Conservation (phyloP, 108 stramenopile genomes). For the Parietichytrium sp. region DNA sequence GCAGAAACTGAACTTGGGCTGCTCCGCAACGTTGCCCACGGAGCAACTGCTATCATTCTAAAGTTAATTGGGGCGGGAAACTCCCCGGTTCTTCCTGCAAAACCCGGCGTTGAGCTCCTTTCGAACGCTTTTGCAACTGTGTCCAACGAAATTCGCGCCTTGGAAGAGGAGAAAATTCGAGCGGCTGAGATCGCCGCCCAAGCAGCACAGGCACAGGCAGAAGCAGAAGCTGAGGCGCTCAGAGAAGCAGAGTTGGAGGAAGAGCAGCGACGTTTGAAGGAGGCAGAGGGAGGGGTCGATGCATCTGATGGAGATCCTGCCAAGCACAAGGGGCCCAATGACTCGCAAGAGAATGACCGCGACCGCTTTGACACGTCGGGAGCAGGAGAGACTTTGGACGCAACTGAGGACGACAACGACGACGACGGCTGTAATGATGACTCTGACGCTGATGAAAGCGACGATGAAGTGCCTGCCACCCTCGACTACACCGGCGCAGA, state of each 20-base stretch:
- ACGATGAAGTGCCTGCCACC: no score
- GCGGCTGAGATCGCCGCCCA: background rate
- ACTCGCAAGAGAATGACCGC: no score
- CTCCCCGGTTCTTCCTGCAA: background rate
- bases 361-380: no score
- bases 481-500: no score
- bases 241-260: no score
- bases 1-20: background rate
- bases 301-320: no score
- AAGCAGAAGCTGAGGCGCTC: no score
- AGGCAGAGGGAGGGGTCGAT: no score
- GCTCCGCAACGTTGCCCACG: background rate
- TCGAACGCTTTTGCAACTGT: background rate
- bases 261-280: no score
- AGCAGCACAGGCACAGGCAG: background rate
- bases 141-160: no score
- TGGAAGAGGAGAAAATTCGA: background rate
- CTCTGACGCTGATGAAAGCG: conserved; percentile 38
- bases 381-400: no score
- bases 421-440: conserved; percentile 11
- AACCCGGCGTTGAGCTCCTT: background rate
- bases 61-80: background rate
- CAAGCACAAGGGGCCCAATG: no score
- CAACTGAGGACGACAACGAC: background rate
- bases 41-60: background rate